Percentiles rank a stretch among this genome's conserved stretches.
Evolutionary conservation across 2,329 filamentous ascomycete genomes (phyloP).

Genomic region (Chrysoporthe puriensis): DNA sequence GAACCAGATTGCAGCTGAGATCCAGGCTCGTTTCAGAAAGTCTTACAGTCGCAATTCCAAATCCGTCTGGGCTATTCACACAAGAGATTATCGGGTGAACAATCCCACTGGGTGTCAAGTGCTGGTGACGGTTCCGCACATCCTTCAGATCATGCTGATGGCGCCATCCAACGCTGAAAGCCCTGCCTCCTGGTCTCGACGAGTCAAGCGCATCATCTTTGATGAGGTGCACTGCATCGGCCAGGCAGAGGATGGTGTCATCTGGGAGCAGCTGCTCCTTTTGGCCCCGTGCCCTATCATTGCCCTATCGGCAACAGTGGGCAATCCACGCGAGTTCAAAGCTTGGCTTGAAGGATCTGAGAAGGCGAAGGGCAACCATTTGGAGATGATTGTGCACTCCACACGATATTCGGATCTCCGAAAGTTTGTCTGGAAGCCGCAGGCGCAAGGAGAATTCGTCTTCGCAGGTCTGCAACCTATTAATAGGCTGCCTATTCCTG

Average conservation of each 20-base stretch:
- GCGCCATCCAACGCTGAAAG: slow-evolving; percentile 65
- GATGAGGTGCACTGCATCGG: slow-evolving; percentile 84
- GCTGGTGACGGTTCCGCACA: slow-evolving; percentile 76
- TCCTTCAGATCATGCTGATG: slow-evolving; percentile 78
- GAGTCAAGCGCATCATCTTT: slow-evolving; percentile 77
- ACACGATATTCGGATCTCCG: slow-evolving; percentile 76
- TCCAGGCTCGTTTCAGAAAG: slow-evolving; percentile 76
- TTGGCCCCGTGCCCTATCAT: slow-evolving; percentile 78
- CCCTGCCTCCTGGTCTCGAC: slow-evolving; percentile 60
- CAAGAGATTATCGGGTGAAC: slow-evolving; percentile 75
- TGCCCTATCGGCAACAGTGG: slow-evolving; percentile 78
- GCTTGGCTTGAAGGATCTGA: slow-evolving; percentile 70
- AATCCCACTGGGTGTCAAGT: slow-evolving; percentile 74
- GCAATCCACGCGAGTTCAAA: slow-evolving; percentile 72
- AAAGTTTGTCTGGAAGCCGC: slow-evolving; percentile 70
- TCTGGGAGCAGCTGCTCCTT: slow-evolving; percentile 79
- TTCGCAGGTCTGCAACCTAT: slow-evolving; percentile 57
- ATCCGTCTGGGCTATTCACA: slow-evolving; percentile 80
- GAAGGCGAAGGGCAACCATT: slow-evolving; percentile 61
- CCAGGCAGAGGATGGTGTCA: slow-evolving; percentile 72
- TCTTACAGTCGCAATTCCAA: slow-evolving; percentile 61
- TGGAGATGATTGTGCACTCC: slow-evolving; percentile 70
- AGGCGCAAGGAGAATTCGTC: slow-evolving; percentile 47
- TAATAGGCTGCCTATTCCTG: slow-evolving; percentile 47
- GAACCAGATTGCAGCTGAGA: slow-evolving; percentile 81